These are phyloP conservation scores for Microdochium trichocladiopsis DNA, from an alignment of 2,329 filamentous ascomycete genomes.

Conservation along the genomic window DNA sequence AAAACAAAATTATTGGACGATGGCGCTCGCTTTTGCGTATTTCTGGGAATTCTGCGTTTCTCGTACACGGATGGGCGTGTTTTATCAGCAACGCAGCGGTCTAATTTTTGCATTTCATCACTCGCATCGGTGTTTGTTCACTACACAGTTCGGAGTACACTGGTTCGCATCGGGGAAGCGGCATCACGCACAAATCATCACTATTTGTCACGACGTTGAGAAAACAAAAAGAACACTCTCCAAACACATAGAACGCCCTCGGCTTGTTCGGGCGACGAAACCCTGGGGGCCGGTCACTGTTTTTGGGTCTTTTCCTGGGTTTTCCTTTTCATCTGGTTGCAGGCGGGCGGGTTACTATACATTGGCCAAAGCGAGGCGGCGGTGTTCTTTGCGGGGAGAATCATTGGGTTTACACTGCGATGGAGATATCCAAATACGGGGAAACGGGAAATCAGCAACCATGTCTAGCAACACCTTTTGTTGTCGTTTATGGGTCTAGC, in stretches of 20 bases:
- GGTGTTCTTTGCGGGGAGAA: not conserved
- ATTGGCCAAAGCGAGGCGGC: not conserved
- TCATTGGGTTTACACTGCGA: not conserved
- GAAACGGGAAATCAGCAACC: not conserved
- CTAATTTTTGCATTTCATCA: not conserved
- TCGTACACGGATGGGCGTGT: conserved; percentile 22
- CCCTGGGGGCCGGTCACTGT: not conserved
- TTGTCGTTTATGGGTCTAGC: not conserved
- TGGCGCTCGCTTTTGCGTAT: not conserved
- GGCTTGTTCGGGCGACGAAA: not conserved
- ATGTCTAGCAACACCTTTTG: not conserved
- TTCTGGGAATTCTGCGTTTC: conserved; percentile 4
- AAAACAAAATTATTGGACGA: not conserved
- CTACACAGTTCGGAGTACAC: not conserved
- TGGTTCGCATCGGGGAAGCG: not conserved
- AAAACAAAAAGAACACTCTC: not conserved
- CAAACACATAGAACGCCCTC: conserved; percentile 1
- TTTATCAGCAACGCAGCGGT: not conserved
- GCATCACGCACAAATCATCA: not conserved
- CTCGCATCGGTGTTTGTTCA: not conserved
- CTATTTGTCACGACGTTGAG: not conserved
- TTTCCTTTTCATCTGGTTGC: not conserved
- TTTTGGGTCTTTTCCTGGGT: not conserved
- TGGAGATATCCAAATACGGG: not conserved
- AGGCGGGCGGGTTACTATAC: not conserved